Evolutionary conservation across 352 stramenopile genomes (phyloP), one percentile per base, ranked within the genome.

Genomic region (Phytophthora sojae): DNA sequence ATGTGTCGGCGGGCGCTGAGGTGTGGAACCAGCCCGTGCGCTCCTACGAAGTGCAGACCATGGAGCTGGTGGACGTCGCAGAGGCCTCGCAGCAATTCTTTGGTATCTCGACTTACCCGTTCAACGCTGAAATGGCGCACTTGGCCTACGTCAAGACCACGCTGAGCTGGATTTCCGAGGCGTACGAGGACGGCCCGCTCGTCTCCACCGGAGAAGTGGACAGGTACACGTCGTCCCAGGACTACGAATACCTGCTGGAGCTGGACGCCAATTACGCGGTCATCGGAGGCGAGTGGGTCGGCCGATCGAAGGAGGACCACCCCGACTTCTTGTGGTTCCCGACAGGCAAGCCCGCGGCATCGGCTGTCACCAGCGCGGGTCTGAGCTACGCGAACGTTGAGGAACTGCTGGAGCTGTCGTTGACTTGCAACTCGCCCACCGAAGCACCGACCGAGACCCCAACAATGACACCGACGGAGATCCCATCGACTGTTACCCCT

Each of bases 21-120:
- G 81, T 92, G 42, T 90, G 81, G 81, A 91, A 90, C 77, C 79
- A 88, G 52, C 83, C 83, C 0, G 73, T 91, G 19, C 64, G 64
- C 12, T 81, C 67, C 37, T 91, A 88, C 76, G 49, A 61, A 14
- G 64, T 88, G 42, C 17, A 70, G 25, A 62, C 68, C 6, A 69
- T 76, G 63, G 49, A 77, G 19, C 61, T 83, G 11, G 63, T 88
- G 11, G 70, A 81, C 12, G 65, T 52, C 0, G 42, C 59, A 4
- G 7, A 75, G 4, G 76, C 76, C 0, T 77, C 73, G 14, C 53
- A 73, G 57, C 54, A 78, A 39, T 82, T 78, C 54, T 87, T 85
- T 37, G 64, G 61, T 45, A 73, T 55, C 6, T 60, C 32, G 6
- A 60, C 61, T 29, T 89, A 89, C 58, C 80, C 77, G 32, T 91